Conservation (phyloP, 306 rosid species). For the Vicia faba region DNA sequence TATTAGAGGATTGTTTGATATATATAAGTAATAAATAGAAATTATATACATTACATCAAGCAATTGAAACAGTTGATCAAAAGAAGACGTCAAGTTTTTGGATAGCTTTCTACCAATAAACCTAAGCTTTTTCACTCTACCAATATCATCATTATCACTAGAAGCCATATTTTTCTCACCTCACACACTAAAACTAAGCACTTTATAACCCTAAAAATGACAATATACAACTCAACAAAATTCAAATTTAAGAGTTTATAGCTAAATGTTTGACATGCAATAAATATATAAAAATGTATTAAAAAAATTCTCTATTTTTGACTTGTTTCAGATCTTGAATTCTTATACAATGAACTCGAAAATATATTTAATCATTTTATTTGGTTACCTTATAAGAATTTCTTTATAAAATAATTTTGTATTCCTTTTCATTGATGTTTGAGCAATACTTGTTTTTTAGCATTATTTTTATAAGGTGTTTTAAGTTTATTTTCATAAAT, state of each 20-base stretch:
- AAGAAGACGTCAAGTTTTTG: conserved; percentile 37
- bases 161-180: conserved; percentile 47
- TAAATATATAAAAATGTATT: conserved; percentile 4
- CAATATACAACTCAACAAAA: conserved; percentile 32
- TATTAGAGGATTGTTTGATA: no score
- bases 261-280: conserved; percentile 48
- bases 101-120: conserved; percentile 53
- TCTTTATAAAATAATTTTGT: no score
- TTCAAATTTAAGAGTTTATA: conserved; percentile 37
- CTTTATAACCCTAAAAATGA: conserved; percentile 34
- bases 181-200: conserved; percentile 22
- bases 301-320: no score
- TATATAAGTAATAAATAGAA: no score
- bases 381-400: no score
- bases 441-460: no score
- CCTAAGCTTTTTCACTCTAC: conserved; percentile 47
- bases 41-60: conserved; percentile 55
- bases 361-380: no score
- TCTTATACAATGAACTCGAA: no score
- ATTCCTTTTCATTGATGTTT: no score
- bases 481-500: no score
- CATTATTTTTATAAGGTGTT: no score
- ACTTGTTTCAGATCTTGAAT: no score
- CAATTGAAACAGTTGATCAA: conserved; percentile 48
- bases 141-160: conserved; percentile 7